These are phyloP conservation scores for Torulaspora globosa DNA, from an alignment of 1,139 yeast genomes.

Conservation along the genomic window DNA sequence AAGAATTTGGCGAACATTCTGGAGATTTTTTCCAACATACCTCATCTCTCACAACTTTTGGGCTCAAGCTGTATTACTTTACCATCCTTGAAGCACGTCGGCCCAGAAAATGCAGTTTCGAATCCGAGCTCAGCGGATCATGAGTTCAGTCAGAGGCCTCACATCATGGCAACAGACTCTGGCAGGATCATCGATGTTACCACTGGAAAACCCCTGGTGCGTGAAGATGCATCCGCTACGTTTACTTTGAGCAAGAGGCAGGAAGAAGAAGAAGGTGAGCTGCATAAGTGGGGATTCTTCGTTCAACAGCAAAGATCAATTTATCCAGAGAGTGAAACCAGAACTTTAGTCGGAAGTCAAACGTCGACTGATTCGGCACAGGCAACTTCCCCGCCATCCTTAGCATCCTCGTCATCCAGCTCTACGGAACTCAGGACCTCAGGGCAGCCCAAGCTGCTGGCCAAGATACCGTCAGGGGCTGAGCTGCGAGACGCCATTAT, in stretches of 20 bases:
- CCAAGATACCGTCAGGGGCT: conserved; percentile 63
- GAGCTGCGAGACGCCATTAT: conserved; percentile 74
- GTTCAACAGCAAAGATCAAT: conserved; percentile 56
- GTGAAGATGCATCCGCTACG: conserved; percentile 61
- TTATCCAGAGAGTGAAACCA: conserved; percentile 36
- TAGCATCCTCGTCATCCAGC: conserved; percentile 12
- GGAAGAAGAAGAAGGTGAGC: conserved; percentile 88
- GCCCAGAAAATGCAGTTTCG: conserved; percentile 23
- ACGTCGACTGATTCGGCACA: conserved; percentile 11
- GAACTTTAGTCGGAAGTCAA: conserved; percentile 4
- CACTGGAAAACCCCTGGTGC: conserved; percentile 68
- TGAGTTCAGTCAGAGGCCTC: conserved; percentile 43
- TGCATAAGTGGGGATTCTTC: conserved; percentile 77
- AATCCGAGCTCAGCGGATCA: conserved; percentile 18
- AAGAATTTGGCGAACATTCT: conserved; percentile 62
- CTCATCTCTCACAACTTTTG: conserved; percentile 19
- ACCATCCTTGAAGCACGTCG: conserved; percentile 25
- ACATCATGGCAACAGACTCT: conserved; percentile 60
- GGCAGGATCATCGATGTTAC: conserved; percentile 61
- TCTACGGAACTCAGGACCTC: conserved; percentile 10
- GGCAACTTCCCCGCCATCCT: conserved; percentile 14
- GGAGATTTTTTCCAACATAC: conserved; percentile 44
- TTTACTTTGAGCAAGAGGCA: conserved; percentile 66
- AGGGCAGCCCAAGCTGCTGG: conserved; percentile 18
- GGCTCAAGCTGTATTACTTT: conserved; percentile 12